Percentiles rank a stretch among this genome's conserved stretches.
Evolutionary conservation across 1,139 yeast genomes (phyloP).

Genomic region (Protomyces inouyei): DNA sequence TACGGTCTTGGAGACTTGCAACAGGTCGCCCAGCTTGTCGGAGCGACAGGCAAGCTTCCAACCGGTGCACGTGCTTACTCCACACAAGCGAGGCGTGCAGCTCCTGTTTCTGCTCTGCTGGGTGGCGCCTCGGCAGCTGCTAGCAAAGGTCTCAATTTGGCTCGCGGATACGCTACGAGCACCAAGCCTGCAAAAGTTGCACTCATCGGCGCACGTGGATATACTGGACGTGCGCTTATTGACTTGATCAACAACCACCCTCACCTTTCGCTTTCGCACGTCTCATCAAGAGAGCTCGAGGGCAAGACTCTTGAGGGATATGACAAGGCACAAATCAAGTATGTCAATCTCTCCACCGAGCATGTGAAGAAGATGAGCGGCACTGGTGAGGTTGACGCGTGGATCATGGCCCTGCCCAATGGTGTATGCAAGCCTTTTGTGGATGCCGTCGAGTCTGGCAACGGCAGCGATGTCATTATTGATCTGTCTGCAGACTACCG

Average conservation of each 20-base stretch:
- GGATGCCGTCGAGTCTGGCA: conserved; percentile 68
- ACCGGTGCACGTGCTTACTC: conserved; percentile 15
- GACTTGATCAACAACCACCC: conserved; percentile 83
- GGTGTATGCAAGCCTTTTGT: conserved; percentile 98
- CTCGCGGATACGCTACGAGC: conserved; percentile 23
- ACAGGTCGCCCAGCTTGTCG: conserved; percentile 17
- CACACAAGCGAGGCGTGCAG: conserved; percentile 7
- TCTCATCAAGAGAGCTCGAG: conserved; percentile 87
- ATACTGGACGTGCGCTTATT: conserved; percentile 90
- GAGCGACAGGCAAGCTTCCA: conserved; percentile 12
- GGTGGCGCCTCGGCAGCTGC: conserved; percentile 6
- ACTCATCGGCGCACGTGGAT: conserved; percentile 96
- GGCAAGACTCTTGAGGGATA: conserved; percentile 87
- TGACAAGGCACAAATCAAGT: conserved; percentile 69
- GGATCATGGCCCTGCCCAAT: conserved; percentile 99
- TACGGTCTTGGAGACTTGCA: conserved; percentile 56
- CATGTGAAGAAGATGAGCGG: conserved; percentile 76
- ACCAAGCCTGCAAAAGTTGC: conserved; percentile 54
- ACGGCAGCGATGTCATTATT: conserved; percentile 65
- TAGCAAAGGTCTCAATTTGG: conserved; percentile 11
- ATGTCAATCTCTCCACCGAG: conserved; percentile 80
- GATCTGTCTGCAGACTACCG: conserved; percentile 95
- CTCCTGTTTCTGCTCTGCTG: neutral
- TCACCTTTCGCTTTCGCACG: conserved; percentile 78
- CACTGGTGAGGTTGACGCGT: conserved; percentile 74